phyloP scores from a whole-genome alignment of 75 land plant genomes.

The Isoetes taiwanensis region DNA sequence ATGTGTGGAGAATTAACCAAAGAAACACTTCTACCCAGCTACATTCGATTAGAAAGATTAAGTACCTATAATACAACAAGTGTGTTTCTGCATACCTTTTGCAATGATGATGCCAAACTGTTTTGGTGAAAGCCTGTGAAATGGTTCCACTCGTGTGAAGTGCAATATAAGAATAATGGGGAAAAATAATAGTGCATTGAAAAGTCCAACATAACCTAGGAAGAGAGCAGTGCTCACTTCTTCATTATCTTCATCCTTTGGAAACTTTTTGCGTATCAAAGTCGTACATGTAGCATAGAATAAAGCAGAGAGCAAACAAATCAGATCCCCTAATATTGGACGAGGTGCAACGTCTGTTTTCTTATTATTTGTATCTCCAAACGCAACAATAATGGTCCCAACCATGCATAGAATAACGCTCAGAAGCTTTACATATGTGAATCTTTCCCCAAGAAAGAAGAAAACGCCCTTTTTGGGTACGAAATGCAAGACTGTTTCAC shows the following conservation, averaged over 20 bases:
- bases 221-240: constrained; percentile 76
- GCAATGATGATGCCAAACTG: constrained; percentile 71
- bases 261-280: constrained; percentile 63
- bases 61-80: too few species aligned
- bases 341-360: constrained; percentile 33
- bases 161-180: constrained; percentile 50
- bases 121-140: constrained; percentile 38
- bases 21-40: too few species aligned
- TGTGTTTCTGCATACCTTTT: constrained; percentile 57
- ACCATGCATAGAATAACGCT: constrained; percentile 95
- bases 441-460: constrained; percentile 71
- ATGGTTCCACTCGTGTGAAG: constrained; percentile 64
- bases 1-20: too few species aligned
- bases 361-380: constrained; percentile 43
- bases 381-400: constrained; percentile 74
- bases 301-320: constrained; percentile 59
- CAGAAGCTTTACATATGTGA: constrained; percentile 72
- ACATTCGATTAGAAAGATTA: too few species aligned
- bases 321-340: constrained; percentile 64
- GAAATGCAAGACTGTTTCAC: too few species aligned
- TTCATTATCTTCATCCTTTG: constrained; percentile 56
- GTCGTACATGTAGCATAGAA: constrained; percentile 77
- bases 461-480: too few species aligned
- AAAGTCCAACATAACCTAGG: constrained; percentile 75
- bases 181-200: constrained; percentile 31